phyloP scores from a whole-genome alignment of 2,329 filamentous ascomycete genomes.

The Aureobasidium sp. region DNA sequence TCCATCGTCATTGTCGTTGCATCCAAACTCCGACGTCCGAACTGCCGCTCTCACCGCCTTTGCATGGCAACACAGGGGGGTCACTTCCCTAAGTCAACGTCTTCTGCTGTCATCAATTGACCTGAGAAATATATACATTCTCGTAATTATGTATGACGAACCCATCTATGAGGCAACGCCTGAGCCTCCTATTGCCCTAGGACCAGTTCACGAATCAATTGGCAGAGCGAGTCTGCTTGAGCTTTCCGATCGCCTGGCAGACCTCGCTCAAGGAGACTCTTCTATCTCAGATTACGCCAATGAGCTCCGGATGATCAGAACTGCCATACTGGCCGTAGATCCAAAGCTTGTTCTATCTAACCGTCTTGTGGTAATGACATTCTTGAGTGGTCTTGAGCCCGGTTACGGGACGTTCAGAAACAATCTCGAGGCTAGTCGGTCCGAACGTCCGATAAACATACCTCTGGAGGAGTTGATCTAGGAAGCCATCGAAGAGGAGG shows the following conservation, averaged over 20 bases:
- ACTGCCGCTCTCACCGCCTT: neutral
- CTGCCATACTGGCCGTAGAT: neutral
- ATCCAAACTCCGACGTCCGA: slow-evolving; percentile 5
- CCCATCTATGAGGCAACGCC: no score
- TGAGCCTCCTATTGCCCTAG: no score
- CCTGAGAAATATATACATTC: neutral
- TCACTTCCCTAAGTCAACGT: neutral
- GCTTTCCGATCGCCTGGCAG: no score
- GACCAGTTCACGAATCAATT: no score
- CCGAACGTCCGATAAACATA: neutral
- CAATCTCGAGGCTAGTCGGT: neutral
- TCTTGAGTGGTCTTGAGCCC: neutral
- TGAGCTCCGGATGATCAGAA: neutral
- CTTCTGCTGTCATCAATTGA: neutral
- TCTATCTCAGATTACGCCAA: neutral
- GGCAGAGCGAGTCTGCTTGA: no score
- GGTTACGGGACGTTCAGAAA: neutral
- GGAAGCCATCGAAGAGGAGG: neutral
- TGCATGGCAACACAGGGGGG: neutral
- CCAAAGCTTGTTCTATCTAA: neutral
- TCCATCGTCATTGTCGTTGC: neutral
- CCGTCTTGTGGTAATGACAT: neutral
- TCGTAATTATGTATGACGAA: no score
- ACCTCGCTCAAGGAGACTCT: neutral
- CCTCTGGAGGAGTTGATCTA: neutral